A percentile compares a stretch with the other conserved stretches of the same genome.
Evolutionary conservation across 176 grass and related monocot genomes (phyloP).

Genomic region (Ensete glaucum): DNA sequence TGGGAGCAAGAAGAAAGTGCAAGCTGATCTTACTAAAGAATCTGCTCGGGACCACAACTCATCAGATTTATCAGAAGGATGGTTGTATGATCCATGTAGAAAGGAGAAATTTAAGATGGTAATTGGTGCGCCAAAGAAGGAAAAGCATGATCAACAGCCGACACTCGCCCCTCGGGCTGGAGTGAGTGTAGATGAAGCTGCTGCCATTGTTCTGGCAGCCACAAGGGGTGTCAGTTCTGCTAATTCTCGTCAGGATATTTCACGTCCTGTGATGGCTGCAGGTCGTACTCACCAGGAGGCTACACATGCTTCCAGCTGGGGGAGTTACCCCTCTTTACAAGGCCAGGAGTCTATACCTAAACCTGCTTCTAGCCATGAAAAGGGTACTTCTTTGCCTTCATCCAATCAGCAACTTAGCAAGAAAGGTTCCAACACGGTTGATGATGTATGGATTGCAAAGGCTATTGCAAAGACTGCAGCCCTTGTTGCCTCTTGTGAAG

Average conservation of each 20-base stretch:
- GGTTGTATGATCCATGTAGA: conserved; percentile 26
- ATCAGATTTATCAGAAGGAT: conserved; percentile 36
- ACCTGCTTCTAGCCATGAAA: conserved; percentile 34
- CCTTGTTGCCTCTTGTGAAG: conserved; percentile 54
- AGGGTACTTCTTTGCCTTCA: conserved; percentile 27
- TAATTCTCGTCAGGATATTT: conserved; percentile 21
- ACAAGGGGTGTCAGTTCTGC: conserved; percentile 61
- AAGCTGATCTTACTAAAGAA: conserved; percentile 16
- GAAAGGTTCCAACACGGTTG: conserved; percentile 33
- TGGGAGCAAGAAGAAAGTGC: conserved; percentile 22
- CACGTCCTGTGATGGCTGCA: conserved; percentile 12
- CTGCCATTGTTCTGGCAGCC: conserved; percentile 78
- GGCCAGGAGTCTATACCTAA: conserved; percentile 20
- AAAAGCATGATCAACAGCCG: conserved; percentile 6
- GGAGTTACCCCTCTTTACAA: conserved; percentile 29
- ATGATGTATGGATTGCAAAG: conserved; percentile 89
- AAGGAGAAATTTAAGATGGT: conserved; percentile 56
- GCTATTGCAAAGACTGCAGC: conserved; percentile 87
- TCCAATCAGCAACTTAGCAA: conserved; percentile 28
- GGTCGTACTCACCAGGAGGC: neutral
- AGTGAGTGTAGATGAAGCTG: conserved; percentile 69
- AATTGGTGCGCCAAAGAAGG: conserved; percentile 43
- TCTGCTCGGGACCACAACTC: conserved; percentile 32
- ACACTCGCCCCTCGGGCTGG: conserved; percentile 16
- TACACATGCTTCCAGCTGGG: conserved; percentile 8